A percentile compares a stretch with the other conserved stretches of the same genome.
Evolutionary conservation across 1,284 basidiomycete genomes (phyloP).

Genomic region (Cryptococcus sp.): DNA sequence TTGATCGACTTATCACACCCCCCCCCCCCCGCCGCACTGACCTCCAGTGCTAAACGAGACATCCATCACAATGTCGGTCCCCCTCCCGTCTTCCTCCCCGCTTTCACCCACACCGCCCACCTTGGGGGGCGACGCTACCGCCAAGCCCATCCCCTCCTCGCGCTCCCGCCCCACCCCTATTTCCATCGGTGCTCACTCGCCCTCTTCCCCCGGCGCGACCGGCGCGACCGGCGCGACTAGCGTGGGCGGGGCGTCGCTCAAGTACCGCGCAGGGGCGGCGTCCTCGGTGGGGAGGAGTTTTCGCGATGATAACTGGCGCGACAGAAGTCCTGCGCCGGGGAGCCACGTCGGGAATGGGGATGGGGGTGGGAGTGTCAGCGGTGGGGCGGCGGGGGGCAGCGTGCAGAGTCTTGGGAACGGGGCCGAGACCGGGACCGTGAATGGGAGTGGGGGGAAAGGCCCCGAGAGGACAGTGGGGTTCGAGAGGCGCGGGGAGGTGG

Average conservation of each 20-base stretch:
- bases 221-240: not conserved
- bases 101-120: slow-evolving; percentile 1
- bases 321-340: slow-evolving; percentile 12
- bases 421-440: not conserved
- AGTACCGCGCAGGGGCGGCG: slow-evolving; percentile 3
- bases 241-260: not conserved
- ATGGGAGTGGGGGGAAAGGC: slow-evolving; percentile 3
- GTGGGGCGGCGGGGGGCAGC: not conserved
- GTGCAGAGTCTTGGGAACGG: not conserved
- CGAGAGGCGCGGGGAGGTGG: slow-evolving; percentile 30
- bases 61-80: slow-evolving; percentile 32
- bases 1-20: too few species aligned
- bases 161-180: slow-evolving; percentile 36
- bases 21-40: too few species aligned
- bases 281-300: slow-evolving; percentile 9
- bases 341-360: slow-evolving; percentile 1
- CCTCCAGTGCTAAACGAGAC: too few species aligned
- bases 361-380: not conserved
- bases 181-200: slow-evolving; percentile 15
- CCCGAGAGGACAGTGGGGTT: slow-evolving; percentile 37
- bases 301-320: slow-evolving; percentile 31
- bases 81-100: slow-evolving; percentile 33
- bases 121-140: slow-evolving; percentile 7
- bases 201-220: slow-evolving; percentile 9
- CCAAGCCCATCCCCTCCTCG: slow-evolving; percentile 30